Percentiles rank a stretch among this genome's conserved stretches.
phyloP scores from a whole-genome alignment of 768 basidiomycete genomes.

The Megacollybia marginata region DNA sequence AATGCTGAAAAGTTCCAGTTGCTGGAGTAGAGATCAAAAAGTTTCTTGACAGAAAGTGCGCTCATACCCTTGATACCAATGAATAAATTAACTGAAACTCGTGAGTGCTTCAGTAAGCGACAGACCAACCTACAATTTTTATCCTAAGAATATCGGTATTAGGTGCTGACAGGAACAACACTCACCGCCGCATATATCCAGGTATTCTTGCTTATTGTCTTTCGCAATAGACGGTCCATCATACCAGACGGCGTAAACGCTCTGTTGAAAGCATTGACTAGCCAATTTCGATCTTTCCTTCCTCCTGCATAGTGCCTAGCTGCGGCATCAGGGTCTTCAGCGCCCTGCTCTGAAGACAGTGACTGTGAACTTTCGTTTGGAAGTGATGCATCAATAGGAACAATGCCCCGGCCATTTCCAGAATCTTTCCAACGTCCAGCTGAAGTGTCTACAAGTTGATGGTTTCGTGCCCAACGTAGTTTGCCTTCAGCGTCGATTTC shows the following conservation, averaged over 20 bases:
- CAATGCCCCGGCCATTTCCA: conserved; percentile 46
- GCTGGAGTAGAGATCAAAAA: conserved; percentile 15
- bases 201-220: conserved; percentile 51
- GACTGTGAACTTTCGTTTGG: conserved; percentile 12
- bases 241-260: conserved; percentile 45
- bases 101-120: neutral
- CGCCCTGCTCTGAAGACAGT: conserved; percentile 7
- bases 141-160: conserved; percentile 26
- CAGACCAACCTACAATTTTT: conserved; percentile 35
- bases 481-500: conserved; percentile 45
- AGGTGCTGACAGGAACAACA: conserved; percentile 6
- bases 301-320: conserved; percentile 36
- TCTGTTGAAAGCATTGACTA: conserved; percentile 31
- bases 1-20: conserved; percentile 61
- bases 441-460: conserved; percentile 53
- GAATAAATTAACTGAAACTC: conserved; percentile 47
- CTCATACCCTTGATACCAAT: conserved; percentile 54
- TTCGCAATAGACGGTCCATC: conserved; percentile 45
- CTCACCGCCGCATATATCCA: conserved; percentile 65
- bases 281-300: conserved; percentile 22
- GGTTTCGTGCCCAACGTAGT: conserved; percentile 51
- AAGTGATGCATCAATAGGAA: conserved; percentile 25
- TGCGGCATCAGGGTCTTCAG: conserved; percentile 17
- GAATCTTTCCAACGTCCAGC: conserved; percentile 57
- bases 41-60: neutral